These are phyloP conservation scores for Amylocystis lapponica DNA, from an alignment of 768 basidiomycete genomes.

Conservation along the genomic window DNA sequence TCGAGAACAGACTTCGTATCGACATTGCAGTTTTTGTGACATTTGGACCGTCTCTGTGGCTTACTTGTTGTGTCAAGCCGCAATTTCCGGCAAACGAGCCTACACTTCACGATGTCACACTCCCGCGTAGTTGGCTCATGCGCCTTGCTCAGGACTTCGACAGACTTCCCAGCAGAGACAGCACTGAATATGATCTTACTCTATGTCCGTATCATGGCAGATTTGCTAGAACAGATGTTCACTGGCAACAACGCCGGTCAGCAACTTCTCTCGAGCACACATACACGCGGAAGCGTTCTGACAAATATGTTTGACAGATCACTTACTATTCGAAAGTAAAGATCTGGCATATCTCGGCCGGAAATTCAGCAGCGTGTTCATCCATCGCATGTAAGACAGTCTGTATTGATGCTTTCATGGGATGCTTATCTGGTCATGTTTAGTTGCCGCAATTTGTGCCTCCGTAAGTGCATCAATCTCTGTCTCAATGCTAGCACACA, in stretches of 20 bases:
- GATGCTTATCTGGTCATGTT: too few species aligned
- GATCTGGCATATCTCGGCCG: too few species aligned
- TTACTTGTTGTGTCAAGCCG: slow-evolving; percentile 33
- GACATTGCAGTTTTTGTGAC: slow-evolving; percentile 46
- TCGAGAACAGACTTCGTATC: slow-evolving; percentile 32
- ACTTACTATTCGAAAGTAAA: too few species aligned
- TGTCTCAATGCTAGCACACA: not conserved
- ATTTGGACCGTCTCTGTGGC: slow-evolving; percentile 44
- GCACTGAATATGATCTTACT: not conserved
- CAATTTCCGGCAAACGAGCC: slow-evolving; percentile 10
- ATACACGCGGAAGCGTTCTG: too few species aligned
- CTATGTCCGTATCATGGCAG: slow-evolving; percentile 6
- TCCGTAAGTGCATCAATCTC: not conserved
- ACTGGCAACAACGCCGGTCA: not conserved
- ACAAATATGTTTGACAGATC: too few species aligned
- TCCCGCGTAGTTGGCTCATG: slow-evolving; percentile 47
- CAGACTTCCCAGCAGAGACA: not conserved
- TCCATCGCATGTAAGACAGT: too few species aligned
- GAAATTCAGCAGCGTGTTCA: too few species aligned
- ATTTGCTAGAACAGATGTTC: slow-evolving; percentile 10
- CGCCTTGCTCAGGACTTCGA: not conserved
- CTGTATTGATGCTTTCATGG: too few species aligned
- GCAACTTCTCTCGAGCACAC: too few species aligned
- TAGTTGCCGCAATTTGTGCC: not conserved
- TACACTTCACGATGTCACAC: slow-evolving; percentile 38